These are phyloP conservation scores for Penicillium sp. DNA, from an alignment of 2,329 filamentous ascomycete species.

Conservation along the genomic window DNA sequence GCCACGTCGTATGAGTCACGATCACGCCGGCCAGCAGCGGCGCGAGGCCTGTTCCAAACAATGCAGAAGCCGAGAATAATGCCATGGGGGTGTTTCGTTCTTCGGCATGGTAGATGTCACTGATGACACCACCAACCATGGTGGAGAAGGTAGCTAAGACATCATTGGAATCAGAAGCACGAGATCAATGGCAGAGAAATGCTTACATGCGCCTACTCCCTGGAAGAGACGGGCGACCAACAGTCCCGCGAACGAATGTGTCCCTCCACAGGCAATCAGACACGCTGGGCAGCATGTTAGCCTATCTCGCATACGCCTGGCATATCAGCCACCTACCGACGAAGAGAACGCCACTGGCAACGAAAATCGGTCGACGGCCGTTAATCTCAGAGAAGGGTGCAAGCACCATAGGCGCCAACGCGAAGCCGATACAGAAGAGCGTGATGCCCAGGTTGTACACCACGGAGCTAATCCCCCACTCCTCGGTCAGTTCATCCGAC, in stretches of 20 bases:
- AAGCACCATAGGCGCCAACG: slow-evolving; percentile 77
- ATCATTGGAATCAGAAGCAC: slow-evolving; percentile 1
- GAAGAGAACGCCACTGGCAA: slow-evolving; percentile 69
- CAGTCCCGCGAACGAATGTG: slow-evolving; percentile 68
- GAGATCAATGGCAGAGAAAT: slow-evolving; percentile 12
- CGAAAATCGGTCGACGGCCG: slow-evolving; percentile 78
- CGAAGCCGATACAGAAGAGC: slow-evolving; percentile 77
- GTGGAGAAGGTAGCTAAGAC: slow-evolving; percentile 65
- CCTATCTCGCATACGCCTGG: slow-evolving; percentile 6
- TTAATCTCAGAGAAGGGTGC: slow-evolving; percentile 88
- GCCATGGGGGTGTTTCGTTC: slow-evolving; percentile 88
- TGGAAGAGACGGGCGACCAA: slow-evolving; percentile 71
- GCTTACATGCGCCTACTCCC: slow-evolving; percentile 70
- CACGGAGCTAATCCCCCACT: slow-evolving; percentile 64
- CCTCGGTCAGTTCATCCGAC: slow-evolving; percentile 59
- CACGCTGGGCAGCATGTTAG: slow-evolving; percentile 42
- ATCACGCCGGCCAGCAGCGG: slow-evolving; percentile 71
- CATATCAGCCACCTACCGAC: slow-evolving; percentile 42
- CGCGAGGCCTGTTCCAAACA: slow-evolving; percentile 76
- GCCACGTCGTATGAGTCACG: slow-evolving; percentile 65
- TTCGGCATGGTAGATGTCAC: slow-evolving; percentile 75
- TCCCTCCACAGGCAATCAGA: slow-evolving; percentile 70
- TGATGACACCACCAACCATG: slow-evolving; percentile 88
- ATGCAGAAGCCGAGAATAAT: slow-evolving; percentile 73
- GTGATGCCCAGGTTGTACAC: slow-evolving; percentile 74